A percentile compares a stretch with the other conserved stretches of the same genome.
These are phyloP conservation scores for Podospora fimiseda DNA, from an alignment of 495 filamentous ascomycete genomes.

Conservation along the genomic window DNA sequence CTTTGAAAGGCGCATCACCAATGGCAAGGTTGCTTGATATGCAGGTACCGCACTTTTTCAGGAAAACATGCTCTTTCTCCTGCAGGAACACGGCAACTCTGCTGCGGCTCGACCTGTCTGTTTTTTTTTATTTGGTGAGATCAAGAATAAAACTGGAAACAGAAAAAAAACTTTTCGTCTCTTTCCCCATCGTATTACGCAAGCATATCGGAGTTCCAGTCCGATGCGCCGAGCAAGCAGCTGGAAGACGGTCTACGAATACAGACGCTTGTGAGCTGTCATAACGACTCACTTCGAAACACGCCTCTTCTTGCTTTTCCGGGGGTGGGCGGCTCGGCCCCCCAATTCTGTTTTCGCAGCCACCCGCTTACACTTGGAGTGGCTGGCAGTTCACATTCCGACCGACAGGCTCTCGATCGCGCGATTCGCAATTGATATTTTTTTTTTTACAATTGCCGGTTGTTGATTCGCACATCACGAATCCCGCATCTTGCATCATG, in stretches of 20 bases:
- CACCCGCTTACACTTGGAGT: background rate
- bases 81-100: slow-evolving; percentile 14
- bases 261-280: background rate
- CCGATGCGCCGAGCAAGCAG: background rate
- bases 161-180: background rate
- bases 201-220: background rate
- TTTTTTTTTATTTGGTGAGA: no score
- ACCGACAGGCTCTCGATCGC: no score
- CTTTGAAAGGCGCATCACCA: slow-evolving; percentile 4
- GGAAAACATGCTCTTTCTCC: slow-evolving; percentile 2
- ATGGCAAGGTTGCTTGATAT: slow-evolving; percentile 2
- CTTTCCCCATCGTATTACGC: background rate
- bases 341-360: background rate
- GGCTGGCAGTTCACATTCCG: no score
- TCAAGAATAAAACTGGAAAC: no score
- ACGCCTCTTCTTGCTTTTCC: background rate
- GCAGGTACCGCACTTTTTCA: slow-evolving; percentile 10
- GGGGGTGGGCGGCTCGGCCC: background rate
- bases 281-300: slow-evolving; percentile 3
- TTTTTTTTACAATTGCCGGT: no score
- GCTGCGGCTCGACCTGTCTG: background rate
- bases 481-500: background rate
- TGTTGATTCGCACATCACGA: no score
- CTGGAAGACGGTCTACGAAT: background rate
- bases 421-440: no score